Percentiles rank a stretch among this genome's conserved stretches.
Evolutionary conservation across 192 early-diverging fungal genomes (phyloP).

Genomic region (Coemansia sp.): DNA sequence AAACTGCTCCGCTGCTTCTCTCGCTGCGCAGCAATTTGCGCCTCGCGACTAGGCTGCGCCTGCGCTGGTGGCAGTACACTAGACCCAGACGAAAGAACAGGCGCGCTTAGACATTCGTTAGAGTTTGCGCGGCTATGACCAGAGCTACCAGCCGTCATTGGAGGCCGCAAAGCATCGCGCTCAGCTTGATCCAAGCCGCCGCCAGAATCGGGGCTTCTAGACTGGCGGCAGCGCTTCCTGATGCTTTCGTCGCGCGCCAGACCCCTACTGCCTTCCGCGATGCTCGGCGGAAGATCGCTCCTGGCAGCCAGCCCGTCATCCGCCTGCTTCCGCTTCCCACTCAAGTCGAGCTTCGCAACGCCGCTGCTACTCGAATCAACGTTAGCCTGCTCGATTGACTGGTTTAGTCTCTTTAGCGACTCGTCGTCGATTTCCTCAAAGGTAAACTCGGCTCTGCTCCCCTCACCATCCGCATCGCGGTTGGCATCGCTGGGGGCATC

Average conservation of each 20-base stretch:
- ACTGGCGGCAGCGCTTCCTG: background rate
- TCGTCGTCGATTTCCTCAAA: slow-evolving; percentile 34
- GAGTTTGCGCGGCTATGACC: background rate
- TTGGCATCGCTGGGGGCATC: background rate
- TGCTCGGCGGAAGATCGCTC: background rate
- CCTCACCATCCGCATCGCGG: slow-evolving; percentile 37
- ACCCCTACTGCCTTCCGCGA: background rate
- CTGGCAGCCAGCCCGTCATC: background rate
- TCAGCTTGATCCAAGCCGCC: background rate
- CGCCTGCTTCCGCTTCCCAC: background rate
- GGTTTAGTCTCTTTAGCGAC: slow-evolving; percentile 20
- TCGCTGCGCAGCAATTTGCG: slow-evolving; percentile 2
- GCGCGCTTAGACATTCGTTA: background rate
- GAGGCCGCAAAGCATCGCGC: background rate
- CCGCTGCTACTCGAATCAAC: background rate
- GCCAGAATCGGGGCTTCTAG: background rate
- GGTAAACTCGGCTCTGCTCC: slow-evolving; percentile 42
- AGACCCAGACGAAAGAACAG: background rate
- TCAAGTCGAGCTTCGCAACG: background rate
- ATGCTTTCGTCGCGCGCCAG: slow-evolving; percentile 4
- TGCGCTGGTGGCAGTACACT: background rate
- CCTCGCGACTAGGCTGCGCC: background rate
- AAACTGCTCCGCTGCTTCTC: slow-evolving; percentile 34
- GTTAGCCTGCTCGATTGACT: slow-evolving; percentile 11
- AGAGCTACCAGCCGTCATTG: background rate